phyloP scores from a whole-genome alignment of 2,329 filamentous ascomycete genomes.

The Emergomyces orientalis region DNA sequence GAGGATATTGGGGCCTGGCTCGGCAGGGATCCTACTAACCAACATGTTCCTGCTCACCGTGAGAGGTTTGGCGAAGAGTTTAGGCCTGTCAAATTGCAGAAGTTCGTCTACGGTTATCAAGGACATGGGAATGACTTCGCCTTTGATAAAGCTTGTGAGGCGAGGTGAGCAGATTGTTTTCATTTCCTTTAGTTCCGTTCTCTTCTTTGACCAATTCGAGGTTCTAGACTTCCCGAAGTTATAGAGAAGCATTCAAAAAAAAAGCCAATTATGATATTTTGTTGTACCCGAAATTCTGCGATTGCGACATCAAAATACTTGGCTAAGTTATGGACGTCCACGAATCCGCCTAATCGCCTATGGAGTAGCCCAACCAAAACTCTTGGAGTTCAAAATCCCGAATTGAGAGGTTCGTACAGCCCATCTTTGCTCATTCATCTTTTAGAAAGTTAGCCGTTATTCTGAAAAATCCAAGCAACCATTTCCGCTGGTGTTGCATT shows the following conservation, averaged over 20 bases:
- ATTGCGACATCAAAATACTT: constrained; percentile 58
- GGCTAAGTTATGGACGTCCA: constrained; percentile 54
- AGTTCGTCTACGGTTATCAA: constrained; percentile 65
- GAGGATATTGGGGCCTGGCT: constrained; percentile 73
- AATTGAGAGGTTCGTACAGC: constrained; percentile 45
- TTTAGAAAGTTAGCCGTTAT: not conserved
- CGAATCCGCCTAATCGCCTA: constrained; percentile 43
- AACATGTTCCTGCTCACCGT: constrained; percentile 53
- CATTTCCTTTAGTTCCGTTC: not conserved
- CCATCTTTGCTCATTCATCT: constrained; percentile 24
- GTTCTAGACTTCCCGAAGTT: constrained; percentile 51
- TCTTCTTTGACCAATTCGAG: constrained; percentile 6
- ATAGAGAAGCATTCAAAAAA: constrained; percentile 56
- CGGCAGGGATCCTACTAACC: constrained; percentile 53
- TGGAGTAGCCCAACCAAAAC: constrained; percentile 53
- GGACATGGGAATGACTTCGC: constrained; percentile 59
- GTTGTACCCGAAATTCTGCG: constrained; percentile 64
- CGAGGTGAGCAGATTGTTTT: constrained; percentile 36
- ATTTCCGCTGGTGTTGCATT: constrained; percentile 60
- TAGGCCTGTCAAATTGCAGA: constrained; percentile 66
- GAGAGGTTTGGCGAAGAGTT: constrained; percentile 72
- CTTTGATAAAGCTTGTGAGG: constrained; percentile 62
- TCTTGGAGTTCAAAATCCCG: constrained; percentile 48
- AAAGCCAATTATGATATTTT: constrained; percentile 79
- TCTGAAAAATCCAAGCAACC: constrained; percentile 29